Conservation (phyloP, 306 rosid genomes). For the Sphenostylis stenocarpa region DNA sequence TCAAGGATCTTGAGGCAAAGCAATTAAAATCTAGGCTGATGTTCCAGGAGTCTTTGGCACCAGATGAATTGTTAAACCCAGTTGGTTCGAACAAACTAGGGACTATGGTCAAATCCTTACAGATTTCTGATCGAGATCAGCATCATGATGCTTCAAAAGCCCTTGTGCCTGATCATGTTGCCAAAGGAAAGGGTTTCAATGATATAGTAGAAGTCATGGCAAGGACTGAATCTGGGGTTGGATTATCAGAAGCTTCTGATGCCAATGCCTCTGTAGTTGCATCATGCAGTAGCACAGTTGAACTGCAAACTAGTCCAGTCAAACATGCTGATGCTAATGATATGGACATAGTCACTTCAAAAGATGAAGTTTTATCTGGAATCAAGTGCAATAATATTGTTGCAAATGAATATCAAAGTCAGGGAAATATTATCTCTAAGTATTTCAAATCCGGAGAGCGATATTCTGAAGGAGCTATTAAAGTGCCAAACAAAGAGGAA, state of each 20-base stretch:
- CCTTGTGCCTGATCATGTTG: slow-evolving; percentile 33
- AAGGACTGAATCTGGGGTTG: slow-evolving; percentile 23
- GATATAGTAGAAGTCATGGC: slow-evolving; percentile 28
- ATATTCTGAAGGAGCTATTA: slow-evolving; percentile 30
- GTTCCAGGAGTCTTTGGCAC: slow-evolving; percentile 47
- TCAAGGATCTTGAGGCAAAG: slow-evolving; percentile 49
- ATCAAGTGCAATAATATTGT: slow-evolving; percentile 11
- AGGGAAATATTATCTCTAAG: slow-evolving; percentile 24
- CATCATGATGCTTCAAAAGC: slow-evolving; percentile 24
- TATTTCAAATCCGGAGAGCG: slow-evolving; percentile 30
- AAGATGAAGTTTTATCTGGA: slow-evolving; percentile 22
- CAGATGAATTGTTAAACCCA: slow-evolving; percentile 47
- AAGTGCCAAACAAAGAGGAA: slow-evolving; percentile 27
- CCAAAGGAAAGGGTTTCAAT: slow-evolving; percentile 21
- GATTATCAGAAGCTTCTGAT: slow-evolving; percentile 30
- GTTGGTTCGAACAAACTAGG: slow-evolving; percentile 22
- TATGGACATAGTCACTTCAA: slow-evolving; percentile 20
- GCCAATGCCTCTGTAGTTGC: slow-evolving; percentile 31
- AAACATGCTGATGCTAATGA: slow-evolving; percentile 27
- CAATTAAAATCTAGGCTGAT: slow-evolving; percentile 46
- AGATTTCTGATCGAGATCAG: slow-evolving; percentile 29
- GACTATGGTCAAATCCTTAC: slow-evolving; percentile 23
- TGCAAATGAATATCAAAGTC: slow-evolving; percentile 40
- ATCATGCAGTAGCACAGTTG: slow-evolving; percentile 17
- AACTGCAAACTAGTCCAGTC: slow-evolving; percentile 23